phyloP scores from a whole-genome alignment of 192 early-diverging fungal genomes.

The Spinellus fusiger region DNA sequence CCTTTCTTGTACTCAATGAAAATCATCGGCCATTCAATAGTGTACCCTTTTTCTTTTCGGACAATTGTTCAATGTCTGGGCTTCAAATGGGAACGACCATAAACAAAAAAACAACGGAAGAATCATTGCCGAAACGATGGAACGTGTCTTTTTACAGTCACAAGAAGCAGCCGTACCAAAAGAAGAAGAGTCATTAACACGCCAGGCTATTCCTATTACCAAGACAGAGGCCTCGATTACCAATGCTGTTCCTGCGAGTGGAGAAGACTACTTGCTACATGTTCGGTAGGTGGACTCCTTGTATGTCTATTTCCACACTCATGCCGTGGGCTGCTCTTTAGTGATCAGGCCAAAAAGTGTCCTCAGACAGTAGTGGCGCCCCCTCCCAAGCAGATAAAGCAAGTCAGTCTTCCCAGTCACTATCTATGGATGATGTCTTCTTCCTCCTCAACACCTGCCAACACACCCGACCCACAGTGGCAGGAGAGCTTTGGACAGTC shows the following conservation, averaged over 20 bases:
- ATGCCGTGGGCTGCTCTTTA: not conserved
- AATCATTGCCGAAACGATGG: not conserved
- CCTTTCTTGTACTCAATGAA: too few relatives aligned
- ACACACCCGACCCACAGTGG: not conserved
- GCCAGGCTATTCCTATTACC: constrained; percentile 4
- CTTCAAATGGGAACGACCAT: too few relatives aligned
- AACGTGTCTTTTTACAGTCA: not conserved
- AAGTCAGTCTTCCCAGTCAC: not conserved
- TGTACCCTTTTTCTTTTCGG: too few relatives aligned
- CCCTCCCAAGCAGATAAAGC: not conserved
- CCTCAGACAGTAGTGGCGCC: constrained; percentile 5
- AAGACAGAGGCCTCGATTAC: not conserved
- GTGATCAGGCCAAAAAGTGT: constrained; percentile 4
- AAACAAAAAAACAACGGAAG: too few relatives aligned
- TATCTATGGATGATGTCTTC: too few relatives aligned
- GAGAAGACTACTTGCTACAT: constrained; percentile 28
- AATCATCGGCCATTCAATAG: too few relatives aligned
- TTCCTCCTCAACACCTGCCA: not conserved
- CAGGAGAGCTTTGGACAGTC: not conserved
- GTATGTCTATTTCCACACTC: not conserved
- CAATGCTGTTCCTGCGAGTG: constrained; percentile 16
- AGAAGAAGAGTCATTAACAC: not conserved
- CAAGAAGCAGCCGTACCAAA: not conserved
- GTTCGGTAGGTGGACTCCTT: constrained; percentile 16
- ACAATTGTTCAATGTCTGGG: too few relatives aligned